These are phyloP conservation scores for Blastosporella zonata DNA, from an alignment of 1,284 basidiomycete species.

Conservation along the genomic window DNA sequence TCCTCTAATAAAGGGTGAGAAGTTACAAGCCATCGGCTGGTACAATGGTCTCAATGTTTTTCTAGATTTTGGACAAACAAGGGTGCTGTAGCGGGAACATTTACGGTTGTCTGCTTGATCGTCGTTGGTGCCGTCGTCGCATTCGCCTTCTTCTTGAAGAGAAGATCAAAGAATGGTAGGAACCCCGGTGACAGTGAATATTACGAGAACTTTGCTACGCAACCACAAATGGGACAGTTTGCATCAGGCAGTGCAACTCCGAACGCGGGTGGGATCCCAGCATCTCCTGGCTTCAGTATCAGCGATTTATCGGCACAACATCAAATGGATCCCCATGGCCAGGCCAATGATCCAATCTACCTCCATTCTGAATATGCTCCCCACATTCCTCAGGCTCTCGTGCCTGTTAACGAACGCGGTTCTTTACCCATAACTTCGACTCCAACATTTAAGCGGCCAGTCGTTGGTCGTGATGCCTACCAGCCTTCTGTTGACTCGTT, in stretches of 20 bases:
- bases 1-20: conserved; percentile 12
- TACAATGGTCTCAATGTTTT: background rate
- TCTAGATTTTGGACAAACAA: conserved; percentile 47
- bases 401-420: conserved; percentile 15
- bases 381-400: conserved; percentile 11
- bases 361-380: background rate
- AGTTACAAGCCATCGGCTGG: background rate
- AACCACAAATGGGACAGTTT: conserved; percentile 18
- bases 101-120: conserved; percentile 36
- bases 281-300: conserved; percentile 26
- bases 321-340: conserved; percentile 30
- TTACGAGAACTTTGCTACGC: conserved; percentile 26
- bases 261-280: conserved; percentile 5
- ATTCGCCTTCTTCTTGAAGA: conserved; percentile 26
- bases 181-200: conserved; percentile 23
- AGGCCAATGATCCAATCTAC: conserved; percentile 10
- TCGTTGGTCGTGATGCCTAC: conserved; percentile 16
- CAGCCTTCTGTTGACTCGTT: conserved; percentile 24
- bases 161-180: conserved; percentile 20
- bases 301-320: conserved; percentile 18
- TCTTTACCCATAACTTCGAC: background rate
- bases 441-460: conserved; percentile 7
- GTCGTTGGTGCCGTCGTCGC: conserved; percentile 24
- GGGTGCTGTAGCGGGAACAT: conserved; percentile 46
- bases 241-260: conserved; percentile 13